These are phyloP conservation scores for Saturnispora dispora DNA, from an alignment of 805 yeast species.

Conservation along the genomic window DNA sequence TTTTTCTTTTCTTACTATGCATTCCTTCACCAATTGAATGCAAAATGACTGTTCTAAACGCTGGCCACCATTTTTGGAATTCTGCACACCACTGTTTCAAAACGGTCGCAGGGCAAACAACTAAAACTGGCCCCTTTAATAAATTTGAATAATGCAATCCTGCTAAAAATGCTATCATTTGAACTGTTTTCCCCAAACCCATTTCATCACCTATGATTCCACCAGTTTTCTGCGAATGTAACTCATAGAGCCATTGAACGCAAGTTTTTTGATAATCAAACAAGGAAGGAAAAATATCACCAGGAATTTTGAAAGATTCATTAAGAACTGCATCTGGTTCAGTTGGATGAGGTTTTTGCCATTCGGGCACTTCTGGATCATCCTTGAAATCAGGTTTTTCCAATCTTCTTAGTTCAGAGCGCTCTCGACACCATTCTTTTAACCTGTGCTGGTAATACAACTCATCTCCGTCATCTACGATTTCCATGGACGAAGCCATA, in stretches of 20 bases:
- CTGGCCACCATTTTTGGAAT: conserved; percentile 97
- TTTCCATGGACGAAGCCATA: neutral
- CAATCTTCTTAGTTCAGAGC: conserved; percentile 38
- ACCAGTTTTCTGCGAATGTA: conserved; percentile 82
- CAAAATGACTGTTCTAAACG: conserved; percentile 72
- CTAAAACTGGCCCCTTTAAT: conserved; percentile 65
- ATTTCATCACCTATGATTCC: conserved; percentile 97
- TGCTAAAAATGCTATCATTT: conserved; percentile 83
- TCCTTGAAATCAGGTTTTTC: conserved; percentile 22
- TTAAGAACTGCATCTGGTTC: conserved; percentile 68
- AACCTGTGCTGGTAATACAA: conserved; percentile 50
- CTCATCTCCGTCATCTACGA: conserved; percentile 76
- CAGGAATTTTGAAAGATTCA: conserved; percentile 68
- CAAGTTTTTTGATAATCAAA: conserved; percentile 95
- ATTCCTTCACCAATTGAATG: conserved; percentile 93
- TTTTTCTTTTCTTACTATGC: conserved; percentile 27
- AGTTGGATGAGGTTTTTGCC: conserved; percentile 70
- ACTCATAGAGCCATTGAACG: conserved; percentile 95
- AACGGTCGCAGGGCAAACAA: conserved; percentile 96
- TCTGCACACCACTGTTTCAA: conserved; percentile 96
- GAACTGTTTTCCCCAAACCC: conserved; percentile 97
- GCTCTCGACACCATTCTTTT: conserved; percentile 44
- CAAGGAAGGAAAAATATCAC: conserved; percentile 77
- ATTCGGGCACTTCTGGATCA: conserved; percentile 39
- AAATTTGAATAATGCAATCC: conserved; percentile 77